Conservation (phyloP, 1,284 basidiomycete species). For the Heterobasidion occidentale region DNA sequence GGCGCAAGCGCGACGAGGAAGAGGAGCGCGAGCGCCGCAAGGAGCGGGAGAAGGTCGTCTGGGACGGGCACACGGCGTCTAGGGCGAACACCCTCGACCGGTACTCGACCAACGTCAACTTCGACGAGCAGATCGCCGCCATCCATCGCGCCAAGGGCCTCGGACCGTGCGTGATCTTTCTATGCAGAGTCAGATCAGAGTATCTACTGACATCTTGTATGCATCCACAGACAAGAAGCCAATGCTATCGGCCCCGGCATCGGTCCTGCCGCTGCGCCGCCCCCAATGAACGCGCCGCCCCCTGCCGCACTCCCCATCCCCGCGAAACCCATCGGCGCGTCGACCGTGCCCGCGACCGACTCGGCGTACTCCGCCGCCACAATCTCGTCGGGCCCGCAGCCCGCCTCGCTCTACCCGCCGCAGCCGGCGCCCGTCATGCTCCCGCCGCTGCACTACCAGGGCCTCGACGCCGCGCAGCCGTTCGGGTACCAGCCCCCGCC, state of each 20-base stretch:
- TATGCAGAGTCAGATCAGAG: neutral
- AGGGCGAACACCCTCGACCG: constrained; percentile 85
- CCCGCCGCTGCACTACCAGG: constrained; percentile 76
- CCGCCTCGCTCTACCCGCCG: constrained; percentile 55
- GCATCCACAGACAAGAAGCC: constrained; percentile 47
- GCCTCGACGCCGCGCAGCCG: constrained; percentile 64
- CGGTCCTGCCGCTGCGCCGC: constrained; percentile 67
- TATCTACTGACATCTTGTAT: constrained; percentile 5
- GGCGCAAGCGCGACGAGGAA: constrained; percentile 78
- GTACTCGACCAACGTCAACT: constrained; percentile 84
- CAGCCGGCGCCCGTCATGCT: constrained; percentile 69
- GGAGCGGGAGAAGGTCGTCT: constrained; percentile 88
- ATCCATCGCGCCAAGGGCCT: constrained; percentile 87
- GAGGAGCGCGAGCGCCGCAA: constrained; percentile 71
- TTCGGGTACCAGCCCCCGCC: constrained; percentile 71
- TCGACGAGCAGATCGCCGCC: constrained; percentile 93
- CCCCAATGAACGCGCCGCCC: constrained; percentile 32
- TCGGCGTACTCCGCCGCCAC: constrained; percentile 65
- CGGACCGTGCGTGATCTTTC: constrained; percentile 51
- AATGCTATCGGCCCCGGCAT: constrained; percentile 79
- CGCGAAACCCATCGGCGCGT: constrained; percentile 59
- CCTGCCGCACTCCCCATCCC: constrained; percentile 18
- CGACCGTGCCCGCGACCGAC: constrained; percentile 49
- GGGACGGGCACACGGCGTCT: constrained; percentile 92
- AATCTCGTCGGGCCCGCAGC: constrained; percentile 73